phyloP scores from a whole-genome alignment of 2,329 filamentous ascomycete genomes.

The Bipolaris oryzae region DNA sequence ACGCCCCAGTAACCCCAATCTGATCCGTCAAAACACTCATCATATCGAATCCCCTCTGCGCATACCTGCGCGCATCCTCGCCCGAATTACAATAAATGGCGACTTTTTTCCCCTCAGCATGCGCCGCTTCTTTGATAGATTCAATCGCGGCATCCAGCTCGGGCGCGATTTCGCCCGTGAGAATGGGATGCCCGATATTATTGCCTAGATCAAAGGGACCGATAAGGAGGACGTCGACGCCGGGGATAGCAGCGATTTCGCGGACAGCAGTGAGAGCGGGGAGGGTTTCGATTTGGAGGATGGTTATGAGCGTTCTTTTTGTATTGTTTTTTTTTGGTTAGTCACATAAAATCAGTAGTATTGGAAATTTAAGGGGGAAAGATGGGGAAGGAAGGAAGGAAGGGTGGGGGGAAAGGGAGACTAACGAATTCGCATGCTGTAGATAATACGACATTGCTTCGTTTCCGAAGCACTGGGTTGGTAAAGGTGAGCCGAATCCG shows the following conservation, averaged over 20 bases:
- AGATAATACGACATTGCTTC: conserved; percentile 56
- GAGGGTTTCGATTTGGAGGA: conserved; percentile 56
- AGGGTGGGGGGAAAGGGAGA: neutral
- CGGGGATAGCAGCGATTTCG: conserved; percentile 59
- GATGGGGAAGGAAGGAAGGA: too few relatives aligned
- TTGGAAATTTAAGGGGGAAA: too few relatives aligned
- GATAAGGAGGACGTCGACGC: conserved; percentile 60
- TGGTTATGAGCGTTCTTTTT: conserved; percentile 55
- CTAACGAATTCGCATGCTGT: conserved; percentile 56
- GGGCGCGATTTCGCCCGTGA: conserved; percentile 54
- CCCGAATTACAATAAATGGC: conserved; percentile 62
- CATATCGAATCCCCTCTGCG: conserved; percentile 62
- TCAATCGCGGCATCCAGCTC: conserved; percentile 60
- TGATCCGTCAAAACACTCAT: conserved; percentile 55
- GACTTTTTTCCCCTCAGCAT: conserved; percentile 59
- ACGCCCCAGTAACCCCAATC: conserved; percentile 52
- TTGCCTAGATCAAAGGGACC: conserved; percentile 64
- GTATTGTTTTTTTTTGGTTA: too few relatives aligned
- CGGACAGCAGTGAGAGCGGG: conserved; percentile 49
- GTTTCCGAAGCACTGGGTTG: conserved; percentile 55
- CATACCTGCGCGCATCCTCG: conserved; percentile 58
- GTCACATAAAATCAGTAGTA: too few relatives aligned
- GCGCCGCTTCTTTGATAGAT: conserved; percentile 58
- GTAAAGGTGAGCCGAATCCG: conserved; percentile 63
- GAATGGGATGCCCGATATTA: conserved; percentile 61